A percentile compares a stretch with the other conserved stretches of the same genome.
These are phyloP conservation scores for Fusarium nelsonii DNA, from an alignment of 2,329 filamentous ascomycete genomes.

Conservation along the genomic window DNA sequence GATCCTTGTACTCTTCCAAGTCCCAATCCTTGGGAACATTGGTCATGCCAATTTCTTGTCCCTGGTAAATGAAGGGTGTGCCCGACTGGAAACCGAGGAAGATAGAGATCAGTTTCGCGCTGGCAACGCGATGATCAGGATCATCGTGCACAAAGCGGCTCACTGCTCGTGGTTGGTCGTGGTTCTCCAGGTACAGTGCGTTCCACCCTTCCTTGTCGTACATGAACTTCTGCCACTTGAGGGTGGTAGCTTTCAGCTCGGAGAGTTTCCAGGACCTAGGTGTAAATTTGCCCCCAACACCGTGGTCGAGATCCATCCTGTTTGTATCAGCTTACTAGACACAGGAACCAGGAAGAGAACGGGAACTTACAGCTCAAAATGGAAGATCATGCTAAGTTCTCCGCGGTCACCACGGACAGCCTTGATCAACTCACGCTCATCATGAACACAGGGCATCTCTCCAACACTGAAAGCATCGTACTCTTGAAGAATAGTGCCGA, in stretches of 20 bases:
- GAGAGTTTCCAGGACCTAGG: conserved; percentile 60
- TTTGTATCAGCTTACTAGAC: conserved; percentile 5
- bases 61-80: conserved; percentile 77
- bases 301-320: conserved; percentile 64
- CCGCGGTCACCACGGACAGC: conserved; percentile 66
- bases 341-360: not conserved
- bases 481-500: conserved; percentile 58
- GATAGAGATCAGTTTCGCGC: conserved; percentile 71
- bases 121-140: conserved; percentile 61
- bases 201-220: conserved; percentile 72
- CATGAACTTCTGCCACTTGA: conserved; percentile 72
- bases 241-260: conserved; percentile 65
- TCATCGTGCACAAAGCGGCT: conserved; percentile 66
- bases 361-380: conserved; percentile 70
- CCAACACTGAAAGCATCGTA: conserved; percentile 66
- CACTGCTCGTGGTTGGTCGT: conserved; percentile 73
- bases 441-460: conserved; percentile 62
- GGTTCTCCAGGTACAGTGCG: conserved; percentile 74
- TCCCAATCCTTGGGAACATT: conserved; percentile 72
- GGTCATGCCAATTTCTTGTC: conserved; percentile 76
- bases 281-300: conserved; percentile 59
- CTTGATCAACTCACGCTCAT: conserved; percentile 58
- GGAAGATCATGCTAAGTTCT: conserved; percentile 79
- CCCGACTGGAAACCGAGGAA: conserved; percentile 70
- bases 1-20: conserved; percentile 76